These are phyloP conservation scores for Solanum ossicruentum DNA, from an alignment of 257 asterid species.

Conservation along the genomic window DNA sequence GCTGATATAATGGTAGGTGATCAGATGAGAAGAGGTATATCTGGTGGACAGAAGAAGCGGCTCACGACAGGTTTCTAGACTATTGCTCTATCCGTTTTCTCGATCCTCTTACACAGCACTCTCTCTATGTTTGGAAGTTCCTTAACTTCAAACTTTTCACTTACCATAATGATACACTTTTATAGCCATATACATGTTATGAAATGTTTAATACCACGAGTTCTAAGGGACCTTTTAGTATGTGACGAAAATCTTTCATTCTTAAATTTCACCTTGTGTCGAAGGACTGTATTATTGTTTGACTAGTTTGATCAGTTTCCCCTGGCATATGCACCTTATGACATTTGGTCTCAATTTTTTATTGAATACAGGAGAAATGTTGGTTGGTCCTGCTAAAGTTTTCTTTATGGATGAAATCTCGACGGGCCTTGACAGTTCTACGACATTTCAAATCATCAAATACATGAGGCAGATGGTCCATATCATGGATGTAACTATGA, in stretches of 20 bases:
- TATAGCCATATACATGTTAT: neutral
- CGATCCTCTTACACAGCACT: neutral
- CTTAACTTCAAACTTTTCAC: neutral
- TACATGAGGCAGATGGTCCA: conserved; percentile 96
- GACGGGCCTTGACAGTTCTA: conserved; percentile 95
- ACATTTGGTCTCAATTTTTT: neutral
- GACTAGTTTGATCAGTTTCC: neutral
- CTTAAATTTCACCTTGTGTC: neutral
- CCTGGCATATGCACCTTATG: neutral
- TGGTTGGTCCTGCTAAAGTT: conserved; percentile 96
- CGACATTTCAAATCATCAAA: conserved; percentile 75
- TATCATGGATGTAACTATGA: conserved; percentile 81
- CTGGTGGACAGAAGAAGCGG: conserved; percentile 97
- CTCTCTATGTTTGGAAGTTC: neutral
- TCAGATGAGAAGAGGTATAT: conserved; percentile 89
- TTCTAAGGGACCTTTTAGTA: neutral
- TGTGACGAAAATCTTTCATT: neutral
- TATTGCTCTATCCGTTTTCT: neutral
- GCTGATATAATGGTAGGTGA: conserved; percentile 88
- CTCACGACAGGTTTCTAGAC: conserved; percentile 66
- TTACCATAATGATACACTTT: neutral
- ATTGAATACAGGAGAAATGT: conserved; percentile 66
- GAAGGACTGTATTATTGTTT: neutral
- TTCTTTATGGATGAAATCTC: conserved; percentile 98
- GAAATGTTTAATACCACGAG: neutral